Base-by-base conservation (phyloP, 2,329 filamentous ascomycete species). In the Colletotrichum viniferum region DNA sequence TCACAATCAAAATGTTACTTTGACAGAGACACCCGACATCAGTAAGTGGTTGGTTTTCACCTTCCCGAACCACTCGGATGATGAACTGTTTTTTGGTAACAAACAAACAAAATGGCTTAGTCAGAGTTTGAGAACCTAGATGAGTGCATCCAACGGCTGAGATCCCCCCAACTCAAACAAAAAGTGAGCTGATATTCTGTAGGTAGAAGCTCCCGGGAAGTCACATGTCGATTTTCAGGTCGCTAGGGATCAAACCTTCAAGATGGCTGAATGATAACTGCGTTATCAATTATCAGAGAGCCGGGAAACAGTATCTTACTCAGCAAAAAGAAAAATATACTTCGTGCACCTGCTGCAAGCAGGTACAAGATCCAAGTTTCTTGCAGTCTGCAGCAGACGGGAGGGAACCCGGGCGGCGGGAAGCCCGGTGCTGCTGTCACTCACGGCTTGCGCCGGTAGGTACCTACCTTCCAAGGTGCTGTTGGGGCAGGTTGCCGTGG, bases 401-500 rank as follows among this genome's bases (percentile, higher is more conserved):
- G 24, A 26, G 24, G 32, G 61, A 26, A 64, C 61, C 61, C 32
- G 34, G 61, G n/a, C 24, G 34, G 34, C 61, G 32, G 32, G 61
- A 38, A 21, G n/a, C n/a, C n/a, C n/a, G 32, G 21, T 64, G 28
- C 28, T 34, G 55, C 13, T 58, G 55, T 24, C 55, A 58, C 55
- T 36, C 16, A 61, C 28, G 28, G 26, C 28, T 24, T 21, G 58
- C 43, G 43, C 43, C n/a, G 12, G n/a, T 48, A 48, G 18, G 38
- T n/a, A 48, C 38, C 18, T 48, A 4, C 38, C 38, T 48, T 6
- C 18, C 38, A n/a, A 48, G 38, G 38, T 48, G 38, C 38, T 48
- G 38, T 48, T 12, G 9, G 38, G 38, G 55, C 60, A 63, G 55
- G 69, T 76, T 76, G 70, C 73, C 70, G 73, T 73, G 73, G 70